Conservation (phyloP, 23 red algal species). For the Agarophyton chilense region DNA sequence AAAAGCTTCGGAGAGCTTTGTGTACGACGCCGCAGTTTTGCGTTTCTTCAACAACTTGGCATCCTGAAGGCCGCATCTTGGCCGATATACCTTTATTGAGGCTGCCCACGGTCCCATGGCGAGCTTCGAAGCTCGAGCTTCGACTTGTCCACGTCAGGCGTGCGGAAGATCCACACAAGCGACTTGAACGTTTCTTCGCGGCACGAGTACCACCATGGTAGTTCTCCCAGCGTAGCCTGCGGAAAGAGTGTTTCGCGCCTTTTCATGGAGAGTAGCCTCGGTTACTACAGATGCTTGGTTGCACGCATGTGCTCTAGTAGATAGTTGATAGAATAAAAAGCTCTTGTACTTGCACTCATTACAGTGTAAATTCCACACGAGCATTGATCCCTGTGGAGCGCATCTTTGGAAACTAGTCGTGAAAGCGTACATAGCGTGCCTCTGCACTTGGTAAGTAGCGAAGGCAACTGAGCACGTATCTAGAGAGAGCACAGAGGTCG, state of each 20-base stretch:
- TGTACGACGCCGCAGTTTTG: background rate
- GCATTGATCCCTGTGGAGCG: too few species aligned
- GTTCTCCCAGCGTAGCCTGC: background rate
- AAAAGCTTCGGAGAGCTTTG: conserved; percentile 35
- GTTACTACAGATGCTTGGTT: too few species aligned
- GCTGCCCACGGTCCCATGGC: conserved; percentile 20
- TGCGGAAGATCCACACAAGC: background rate
- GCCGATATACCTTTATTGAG: conserved; percentile 15
- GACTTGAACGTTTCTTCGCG: background rate
- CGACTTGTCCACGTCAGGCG: background rate
- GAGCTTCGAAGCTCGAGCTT: background rate
- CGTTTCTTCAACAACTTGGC: conserved; percentile 2
- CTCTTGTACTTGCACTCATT: too few species aligned
- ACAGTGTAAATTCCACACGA: too few species aligned
- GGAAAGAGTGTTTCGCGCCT: background rate
- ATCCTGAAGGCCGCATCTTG: conserved; percentile 26
- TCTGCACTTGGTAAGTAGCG: too few species aligned
- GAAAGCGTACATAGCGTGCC: too few species aligned
- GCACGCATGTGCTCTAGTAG: too few species aligned
- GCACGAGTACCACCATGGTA: background rate
- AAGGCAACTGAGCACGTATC: too few species aligned
- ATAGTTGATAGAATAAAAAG: too few species aligned
- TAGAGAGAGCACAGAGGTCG: too few species aligned
- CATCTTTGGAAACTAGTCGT: too few species aligned
- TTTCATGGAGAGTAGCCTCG: background rate